phyloP scores from a whole-genome alignment of 805 yeast genomes.

The Zygosaccharomyces bisporus region DNA sequence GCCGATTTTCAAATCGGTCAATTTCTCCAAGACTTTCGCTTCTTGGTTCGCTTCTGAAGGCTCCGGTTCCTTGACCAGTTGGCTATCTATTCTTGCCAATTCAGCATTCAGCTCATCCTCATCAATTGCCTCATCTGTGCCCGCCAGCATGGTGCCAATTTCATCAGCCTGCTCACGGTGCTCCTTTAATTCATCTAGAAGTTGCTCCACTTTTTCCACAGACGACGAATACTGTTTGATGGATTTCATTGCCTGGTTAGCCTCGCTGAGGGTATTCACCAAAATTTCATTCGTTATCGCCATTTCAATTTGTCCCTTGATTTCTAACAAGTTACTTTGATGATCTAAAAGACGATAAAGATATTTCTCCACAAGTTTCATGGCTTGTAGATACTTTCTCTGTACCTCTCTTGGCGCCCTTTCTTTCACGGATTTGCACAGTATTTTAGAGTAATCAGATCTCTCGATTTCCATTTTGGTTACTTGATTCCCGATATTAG shows the following conservation, averaged over 20 bases:
- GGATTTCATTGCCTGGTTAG: conserved; percentile 36
- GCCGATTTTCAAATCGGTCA: conserved; percentile 26
- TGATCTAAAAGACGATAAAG: conserved; percentile 34
- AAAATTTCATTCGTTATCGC: conserved; percentile 42
- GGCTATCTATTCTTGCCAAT: conserved; percentile 35
- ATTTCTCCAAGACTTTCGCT: conserved; percentile 20
- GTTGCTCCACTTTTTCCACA: conserved; percentile 40
- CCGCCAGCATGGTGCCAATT: conserved; percentile 33
- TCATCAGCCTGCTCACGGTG: conserved; percentile 38
- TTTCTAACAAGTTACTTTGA: conserved; percentile 38
- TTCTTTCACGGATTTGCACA: conserved; percentile 23
- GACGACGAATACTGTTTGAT: conserved; percentile 44
- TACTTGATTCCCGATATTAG: conserved; percentile 19
- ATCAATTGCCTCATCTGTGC: conserved; percentile 26
- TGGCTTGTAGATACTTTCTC: conserved; percentile 35
- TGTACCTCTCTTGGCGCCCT: conserved; percentile 31
- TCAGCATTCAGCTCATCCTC: conserved; percentile 41
- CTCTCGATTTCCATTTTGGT: conserved; percentile 23
- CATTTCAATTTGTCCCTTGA: conserved; percentile 42
- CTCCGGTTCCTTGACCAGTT: conserved; percentile 12
- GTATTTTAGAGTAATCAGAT: conserved; percentile 14
- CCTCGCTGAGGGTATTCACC: conserved; percentile 37
- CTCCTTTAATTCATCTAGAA: conserved; percentile 41
- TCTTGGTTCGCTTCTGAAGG: conserved; percentile 12
- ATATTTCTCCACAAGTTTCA: conserved; percentile 37